A percentile compares a stretch with the other conserved stretches of the same genome.
These are phyloP conservation scores for Coniella vitis DNA, from an alignment of 2,329 filamentous ascomycete genomes.

Conservation along the genomic window DNA sequence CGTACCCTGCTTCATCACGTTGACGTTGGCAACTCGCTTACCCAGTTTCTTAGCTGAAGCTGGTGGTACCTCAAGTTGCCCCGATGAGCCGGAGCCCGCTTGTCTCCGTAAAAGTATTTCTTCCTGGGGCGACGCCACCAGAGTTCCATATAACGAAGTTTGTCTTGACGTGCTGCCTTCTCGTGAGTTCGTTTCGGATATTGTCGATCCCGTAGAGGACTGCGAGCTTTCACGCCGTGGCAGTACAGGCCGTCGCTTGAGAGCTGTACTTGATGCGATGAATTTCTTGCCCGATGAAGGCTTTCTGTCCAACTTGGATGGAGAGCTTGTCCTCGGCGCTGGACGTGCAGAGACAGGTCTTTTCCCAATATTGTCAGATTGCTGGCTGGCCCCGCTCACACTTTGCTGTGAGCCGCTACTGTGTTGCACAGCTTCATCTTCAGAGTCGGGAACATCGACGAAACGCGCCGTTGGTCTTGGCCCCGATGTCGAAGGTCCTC, in stretches of 20 bases:
- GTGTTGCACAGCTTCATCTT: slow-evolving; percentile 29
- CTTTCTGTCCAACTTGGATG: slow-evolving; percentile 25
- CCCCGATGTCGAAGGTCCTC: slow-evolving; percentile 45
- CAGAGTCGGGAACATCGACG: slow-evolving; percentile 45
- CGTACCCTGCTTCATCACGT: background rate
- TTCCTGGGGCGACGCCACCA: slow-evolving; percentile 13
- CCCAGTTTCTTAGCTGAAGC: slow-evolving; percentile 41
- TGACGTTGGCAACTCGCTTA: slow-evolving; percentile 34
- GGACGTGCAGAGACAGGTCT: slow-evolving; percentile 15
- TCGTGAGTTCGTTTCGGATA: slow-evolving; percentile 23
- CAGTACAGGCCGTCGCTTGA: slow-evolving; percentile 40
- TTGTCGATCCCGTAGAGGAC: slow-evolving; percentile 30
- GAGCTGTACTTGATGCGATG: slow-evolving; percentile 35
- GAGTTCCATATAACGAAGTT: background rate
- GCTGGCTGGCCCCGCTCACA: background rate
- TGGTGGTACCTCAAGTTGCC: slow-evolving; percentile 10
- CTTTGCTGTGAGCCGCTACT: slow-evolving; percentile 17
- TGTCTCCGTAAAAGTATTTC: background rate
- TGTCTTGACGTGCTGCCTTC: slow-evolving; percentile 19
- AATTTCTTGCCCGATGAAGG: slow-evolving; percentile 30
- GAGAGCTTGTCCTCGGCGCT: slow-evolving; percentile 19
- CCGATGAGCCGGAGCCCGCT: slow-evolving; percentile 7
- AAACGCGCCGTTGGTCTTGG: slow-evolving; percentile 56
- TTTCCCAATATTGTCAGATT: slow-evolving; percentile 18
- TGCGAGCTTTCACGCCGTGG: slow-evolving; percentile 42